Conservation (phyloP, 2,329 filamentous ascomycete genomes). For the Hansfordia pulvinata region DNA sequence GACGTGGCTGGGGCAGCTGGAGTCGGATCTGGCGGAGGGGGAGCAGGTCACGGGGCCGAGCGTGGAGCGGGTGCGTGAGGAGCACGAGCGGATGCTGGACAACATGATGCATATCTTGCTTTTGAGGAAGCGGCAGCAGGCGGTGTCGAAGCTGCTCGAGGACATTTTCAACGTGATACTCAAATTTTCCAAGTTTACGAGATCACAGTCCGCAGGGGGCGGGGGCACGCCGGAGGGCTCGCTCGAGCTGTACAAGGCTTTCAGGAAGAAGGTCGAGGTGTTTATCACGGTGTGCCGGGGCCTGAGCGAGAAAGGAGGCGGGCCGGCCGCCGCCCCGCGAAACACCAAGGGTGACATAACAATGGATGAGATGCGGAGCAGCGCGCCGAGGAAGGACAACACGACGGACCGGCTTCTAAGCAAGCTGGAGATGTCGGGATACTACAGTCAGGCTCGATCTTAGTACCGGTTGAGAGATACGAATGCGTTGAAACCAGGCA, state of each 20-base stretch:
- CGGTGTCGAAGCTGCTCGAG: conserved; percentile 59
- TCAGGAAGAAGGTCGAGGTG: conserved; percentile 58
- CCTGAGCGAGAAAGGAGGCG: conserved; percentile 49
- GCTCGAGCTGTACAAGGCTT: conserved; percentile 46
- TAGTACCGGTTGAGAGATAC: conserved; percentile 8
- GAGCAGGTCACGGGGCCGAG: conserved; percentile 37
- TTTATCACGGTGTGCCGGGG: conserved; percentile 63
- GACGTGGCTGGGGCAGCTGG: conserved; percentile 46
- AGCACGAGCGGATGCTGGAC: conserved; percentile 63
- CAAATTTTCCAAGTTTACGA: conserved; percentile 45
- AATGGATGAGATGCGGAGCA: conserved; percentile 20
- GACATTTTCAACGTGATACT: conserved; percentile 65
- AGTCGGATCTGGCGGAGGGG: conserved; percentile 36
- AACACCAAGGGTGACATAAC: conserved; percentile 11
- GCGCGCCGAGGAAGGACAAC: conserved; percentile 31
- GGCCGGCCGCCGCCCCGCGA: no score
- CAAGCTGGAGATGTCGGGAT: conserved; percentile 57
- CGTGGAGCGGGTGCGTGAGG: conserved; percentile 51
- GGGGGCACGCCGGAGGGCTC: no score
- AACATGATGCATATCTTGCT: conserved; percentile 62
- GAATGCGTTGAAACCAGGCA: not conserved
- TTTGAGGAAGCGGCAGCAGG: conserved; percentile 60
- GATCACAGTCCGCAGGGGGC: no score
- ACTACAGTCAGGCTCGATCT: conserved; percentile 32
- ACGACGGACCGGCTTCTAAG: conserved; percentile 55